Evolutionary conservation across 129 eudicot genomes (phyloP).

Genomic region (Artemisia annua): DNA sequence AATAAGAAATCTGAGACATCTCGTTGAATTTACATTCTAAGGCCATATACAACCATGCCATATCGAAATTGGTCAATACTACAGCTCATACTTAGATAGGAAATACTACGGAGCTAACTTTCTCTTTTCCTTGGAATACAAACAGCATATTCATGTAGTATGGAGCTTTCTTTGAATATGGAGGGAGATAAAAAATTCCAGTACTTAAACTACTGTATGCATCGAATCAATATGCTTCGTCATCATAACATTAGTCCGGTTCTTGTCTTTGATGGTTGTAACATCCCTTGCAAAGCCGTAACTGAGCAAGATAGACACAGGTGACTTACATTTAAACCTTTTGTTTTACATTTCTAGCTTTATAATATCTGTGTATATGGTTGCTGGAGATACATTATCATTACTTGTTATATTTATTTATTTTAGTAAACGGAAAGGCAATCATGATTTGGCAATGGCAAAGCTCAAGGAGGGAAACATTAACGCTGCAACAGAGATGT

Average conservation of each 20-base stretch:
- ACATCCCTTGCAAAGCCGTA: conserved; percentile 65
- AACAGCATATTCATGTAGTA: conserved; percentile 90
- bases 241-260: conserved; percentile 75
- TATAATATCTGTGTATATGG: too few relatives aligned
- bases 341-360: neutral
- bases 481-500: conserved; percentile 71
- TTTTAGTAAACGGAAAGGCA: conserved; percentile 60
- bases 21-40: too few relatives aligned
- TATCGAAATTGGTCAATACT: too few relatives aligned
- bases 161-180: conserved; percentile 70
- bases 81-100: too few relatives aligned
- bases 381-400: neutral
- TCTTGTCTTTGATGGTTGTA: conserved; percentile 85
- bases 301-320: conserved; percentile 67
- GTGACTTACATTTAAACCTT: conserved; percentile 26
- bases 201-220: conserved; percentile 79
- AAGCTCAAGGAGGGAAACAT: conserved; percentile 74
- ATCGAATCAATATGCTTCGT: conserved; percentile 68
- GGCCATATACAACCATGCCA: too few relatives aligned
- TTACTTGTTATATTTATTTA: neutral
- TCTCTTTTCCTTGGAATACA: neutral
- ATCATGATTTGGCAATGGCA: conserved; percentile 64
- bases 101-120: neutral
- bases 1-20: too few relatives aligned
- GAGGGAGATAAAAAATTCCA: conserved; percentile 80